Evolutionary conservation across 805 yeast genomes (phyloP), one percentile per base, ranked within the genome.

Genomic region (Candida khao-thaluensis): DNA sequence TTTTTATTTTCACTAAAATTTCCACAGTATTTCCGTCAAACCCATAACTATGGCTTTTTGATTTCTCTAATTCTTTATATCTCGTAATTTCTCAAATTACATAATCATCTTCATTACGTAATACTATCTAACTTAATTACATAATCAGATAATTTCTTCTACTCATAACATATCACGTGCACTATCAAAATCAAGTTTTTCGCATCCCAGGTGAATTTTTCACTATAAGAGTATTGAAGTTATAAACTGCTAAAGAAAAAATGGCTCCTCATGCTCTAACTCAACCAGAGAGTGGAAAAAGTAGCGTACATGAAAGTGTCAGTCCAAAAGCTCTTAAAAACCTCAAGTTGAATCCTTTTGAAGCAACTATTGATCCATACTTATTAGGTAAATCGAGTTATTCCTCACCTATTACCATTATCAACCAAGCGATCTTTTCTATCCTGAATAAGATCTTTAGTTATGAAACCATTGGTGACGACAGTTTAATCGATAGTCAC

Each of bases 391-490:
- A 74, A 30, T 57, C 73, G 9, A 66, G 64, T 24, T 75, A 79
- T 51, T 72, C 80, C 17, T 70, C 82, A 17, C 78, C 85, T 10
- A 64, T 68, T 35, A 72, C 78, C 35, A 63, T 80, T 23, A 67
- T 81, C 44, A 62, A 71, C 40, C 76, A 82, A 40, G 69, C 82
- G 5, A 56, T 81, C 21, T 81, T 79, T 53, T 56, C 75, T 44
- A 54, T 71, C 41, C 69, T 71, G 29, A 59, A 71, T 43, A 71
- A 74, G 46, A 70, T 85, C 45, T 86, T 86, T 66, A 73, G 82
- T 43, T 90, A 83, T 62, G 80, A 81, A 48, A 72, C 88, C 10
- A 67, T 78, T 29, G 81, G 79, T n/a, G 76, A 78, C 39, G 71
- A 77, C 4, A 74, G 79, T 49, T 68, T 77, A 33, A 64, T 86